phyloP scores from a whole-genome alignment of 306 rosid species.

The Cercis canadensis region DNA sequence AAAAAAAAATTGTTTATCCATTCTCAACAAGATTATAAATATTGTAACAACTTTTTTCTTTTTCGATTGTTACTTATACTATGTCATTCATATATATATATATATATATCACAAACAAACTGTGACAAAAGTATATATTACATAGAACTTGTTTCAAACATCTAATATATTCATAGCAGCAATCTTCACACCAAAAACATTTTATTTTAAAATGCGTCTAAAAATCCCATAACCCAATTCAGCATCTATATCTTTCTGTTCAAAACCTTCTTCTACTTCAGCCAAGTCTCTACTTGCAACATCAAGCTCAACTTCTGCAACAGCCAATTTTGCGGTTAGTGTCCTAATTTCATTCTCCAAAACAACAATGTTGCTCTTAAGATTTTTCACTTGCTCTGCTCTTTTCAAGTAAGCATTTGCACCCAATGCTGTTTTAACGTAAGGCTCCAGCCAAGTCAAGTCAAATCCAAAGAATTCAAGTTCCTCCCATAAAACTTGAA shows the following conservation, averaged over 20 bases:
- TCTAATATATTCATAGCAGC: too few species aligned
- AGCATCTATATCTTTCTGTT: constrained; percentile 1
- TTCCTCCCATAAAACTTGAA: constrained; percentile 18
- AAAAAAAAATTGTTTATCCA: too few species aligned
- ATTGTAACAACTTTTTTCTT: too few species aligned
- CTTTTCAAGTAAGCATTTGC: not conserved
- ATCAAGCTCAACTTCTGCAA: not conserved
- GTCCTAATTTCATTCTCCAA: constrained; percentile 12
- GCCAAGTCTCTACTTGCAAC: constrained; percentile 24
- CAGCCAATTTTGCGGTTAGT: not conserved
- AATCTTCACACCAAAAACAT: too few species aligned
- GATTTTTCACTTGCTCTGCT: constrained; percentile 1
- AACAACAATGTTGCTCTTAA: not conserved
- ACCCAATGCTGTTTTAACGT: constrained; percentile 12
- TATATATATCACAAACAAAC: too few species aligned
- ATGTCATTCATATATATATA: too few species aligned
- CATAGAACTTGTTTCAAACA: too few species aligned
- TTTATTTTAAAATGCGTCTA: too few species aligned
- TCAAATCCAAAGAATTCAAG: constrained; percentile 22
- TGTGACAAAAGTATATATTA: too few species aligned
- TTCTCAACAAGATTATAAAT: too few species aligned
- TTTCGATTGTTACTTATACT: too few species aligned
- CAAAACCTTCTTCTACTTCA: not conserved
- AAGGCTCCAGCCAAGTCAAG: constrained; percentile 28
- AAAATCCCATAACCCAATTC: not conserved